Percentiles rank a stretch among this genome's conserved stretches.
phyloP scores from a whole-genome alignment of 148 eudicot species.

The Fagopyrum homotropicum region DNA sequence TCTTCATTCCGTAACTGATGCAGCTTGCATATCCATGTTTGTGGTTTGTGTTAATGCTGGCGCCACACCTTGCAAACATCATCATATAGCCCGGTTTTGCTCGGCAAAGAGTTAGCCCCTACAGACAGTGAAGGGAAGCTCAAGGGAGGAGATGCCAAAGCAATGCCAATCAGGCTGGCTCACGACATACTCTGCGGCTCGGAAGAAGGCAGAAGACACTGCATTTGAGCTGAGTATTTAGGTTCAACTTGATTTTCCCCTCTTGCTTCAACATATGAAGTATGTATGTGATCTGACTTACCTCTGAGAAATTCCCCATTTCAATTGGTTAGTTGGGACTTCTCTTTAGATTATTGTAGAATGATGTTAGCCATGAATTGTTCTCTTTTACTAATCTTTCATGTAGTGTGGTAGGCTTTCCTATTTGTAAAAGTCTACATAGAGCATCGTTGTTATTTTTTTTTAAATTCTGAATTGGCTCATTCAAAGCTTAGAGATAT shows the following conservation, averaged over 20 bases:
- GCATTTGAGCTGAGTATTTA: neutral
- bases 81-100: slow-evolving; percentile 75
- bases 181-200: neutral
- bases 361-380: neutral
- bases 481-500: neutral
- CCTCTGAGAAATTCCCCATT: slow-evolving; percentile 13
- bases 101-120: slow-evolving; percentile 12
- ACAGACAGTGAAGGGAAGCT: neutral
- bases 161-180: neutral
- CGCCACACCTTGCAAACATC: slow-evolving; percentile 35
- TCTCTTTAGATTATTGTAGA: slow-evolving; percentile 6
- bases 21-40: slow-evolving; percentile 53
- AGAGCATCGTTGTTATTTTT: neutral
- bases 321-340: slow-evolving; percentile 12
- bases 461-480: neutral
- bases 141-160: neutral
- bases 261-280: slow-evolving; percentile 10
- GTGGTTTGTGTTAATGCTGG: slow-evolving; percentile 56
- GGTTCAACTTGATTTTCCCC: neutral
- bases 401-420: neutral
- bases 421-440: neutral
- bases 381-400: neutral
- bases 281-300: slow-evolving; percentile 2
- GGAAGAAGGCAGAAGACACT: neutral
- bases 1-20: slow-evolving; percentile 38